These are phyloP conservation scores for Apophysomyces ossiformis DNA, from an alignment of 371 early-diverging fungal species.

Conservation along the genomic window DNA sequence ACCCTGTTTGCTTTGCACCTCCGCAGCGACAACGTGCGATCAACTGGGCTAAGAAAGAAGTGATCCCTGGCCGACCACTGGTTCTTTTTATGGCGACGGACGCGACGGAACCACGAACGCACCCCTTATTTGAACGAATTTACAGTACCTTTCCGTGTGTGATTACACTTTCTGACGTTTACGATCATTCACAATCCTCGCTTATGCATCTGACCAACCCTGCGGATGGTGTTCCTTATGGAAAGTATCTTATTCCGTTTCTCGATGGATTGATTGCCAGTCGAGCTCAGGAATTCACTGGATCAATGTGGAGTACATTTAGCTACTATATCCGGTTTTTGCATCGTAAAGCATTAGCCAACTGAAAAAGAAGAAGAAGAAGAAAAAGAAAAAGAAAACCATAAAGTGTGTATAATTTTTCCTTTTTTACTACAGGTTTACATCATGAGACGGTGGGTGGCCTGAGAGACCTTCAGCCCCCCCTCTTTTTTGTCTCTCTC, in stretches of 20 bases:
- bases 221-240: slow-evolving; percentile 35
- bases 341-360: slow-evolving; percentile 15
- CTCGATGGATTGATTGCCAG: slow-evolving; percentile 51
- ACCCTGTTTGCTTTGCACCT: slow-evolving; percentile 13
- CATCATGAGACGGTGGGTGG: too few species aligned
- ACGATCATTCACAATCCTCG: slow-evolving; percentile 26
- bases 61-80: slow-evolving; percentile 28
- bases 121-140: slow-evolving; percentile 21
- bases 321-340: slow-evolving; percentile 33
- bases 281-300: slow-evolving; percentile 38
- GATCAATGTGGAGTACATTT: slow-evolving; percentile 41
- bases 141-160: slow-evolving; percentile 43
- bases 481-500: slow-evolving; percentile 4
- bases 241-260: slow-evolving; percentile 46
- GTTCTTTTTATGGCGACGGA: slow-evolving; percentile 54
- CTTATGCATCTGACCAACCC: slow-evolving; percentile 40
- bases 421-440: neutral
- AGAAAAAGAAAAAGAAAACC: neutral
- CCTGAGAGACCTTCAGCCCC: neutral
- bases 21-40: slow-evolving; percentile 22
- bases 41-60: slow-evolving; percentile 21
- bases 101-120: slow-evolving; percentile 30
- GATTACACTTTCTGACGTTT: slow-evolving; percentile 42
- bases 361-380: neutral
- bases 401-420: too few species aligned